phyloP scores from a whole-genome alignment of 108 stramenopile genomes.

The Seminavis robusta region DNA sequence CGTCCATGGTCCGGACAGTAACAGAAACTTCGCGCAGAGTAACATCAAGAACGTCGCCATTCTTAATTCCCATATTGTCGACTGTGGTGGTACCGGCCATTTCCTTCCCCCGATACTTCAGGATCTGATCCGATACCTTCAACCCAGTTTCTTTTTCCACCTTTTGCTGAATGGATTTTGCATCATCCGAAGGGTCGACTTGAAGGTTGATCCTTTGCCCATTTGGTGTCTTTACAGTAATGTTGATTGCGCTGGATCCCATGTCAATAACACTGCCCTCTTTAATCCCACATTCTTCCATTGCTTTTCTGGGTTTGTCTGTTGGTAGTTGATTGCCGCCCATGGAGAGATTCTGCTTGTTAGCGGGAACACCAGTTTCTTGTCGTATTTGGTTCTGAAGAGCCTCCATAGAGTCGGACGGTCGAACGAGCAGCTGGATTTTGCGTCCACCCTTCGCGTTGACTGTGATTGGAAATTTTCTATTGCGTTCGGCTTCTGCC shows the following conservation, averaged over 20 bases:
- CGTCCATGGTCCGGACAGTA: conserved; percentile 17
- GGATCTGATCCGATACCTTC: conserved; percentile 9
- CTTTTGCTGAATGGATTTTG: conserved; percentile 11
- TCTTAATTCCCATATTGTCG: conserved; percentile 6
- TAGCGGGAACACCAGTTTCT: conserved; percentile 16
- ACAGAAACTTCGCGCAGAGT: conserved; percentile 12
- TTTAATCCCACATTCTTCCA: conserved; percentile 13
- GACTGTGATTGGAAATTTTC: conserved; percentile 16
- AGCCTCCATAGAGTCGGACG: conserved; percentile 8
- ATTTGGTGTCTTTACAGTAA: conserved; percentile 7
- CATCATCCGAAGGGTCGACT: conserved; percentile 14
- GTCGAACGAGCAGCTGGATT: conserved; percentile 11
- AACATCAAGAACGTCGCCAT: conserved; percentile 4
- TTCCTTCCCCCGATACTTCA: conserved; percentile 9
- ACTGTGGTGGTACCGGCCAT: conserved; percentile 5
- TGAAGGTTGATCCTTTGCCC: conserved; percentile 2
- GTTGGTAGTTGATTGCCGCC: conserved; percentile 15
- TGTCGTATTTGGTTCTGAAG: conserved; percentile 7
- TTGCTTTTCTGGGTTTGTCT: conserved; percentile 9
- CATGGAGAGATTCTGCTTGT: conserved; percentile 15
- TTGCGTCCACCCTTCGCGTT: conserved; percentile 2
- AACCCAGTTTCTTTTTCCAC: conserved; percentile 13
- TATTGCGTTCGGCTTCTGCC: too few species aligned
- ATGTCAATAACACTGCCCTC: conserved; percentile 21
- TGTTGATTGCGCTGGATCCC: conserved; percentile 5